Evolutionary conservation across 2,329 filamentous ascomycete genomes (phyloP).

Genomic region (Phialophora macrospora): DNA sequence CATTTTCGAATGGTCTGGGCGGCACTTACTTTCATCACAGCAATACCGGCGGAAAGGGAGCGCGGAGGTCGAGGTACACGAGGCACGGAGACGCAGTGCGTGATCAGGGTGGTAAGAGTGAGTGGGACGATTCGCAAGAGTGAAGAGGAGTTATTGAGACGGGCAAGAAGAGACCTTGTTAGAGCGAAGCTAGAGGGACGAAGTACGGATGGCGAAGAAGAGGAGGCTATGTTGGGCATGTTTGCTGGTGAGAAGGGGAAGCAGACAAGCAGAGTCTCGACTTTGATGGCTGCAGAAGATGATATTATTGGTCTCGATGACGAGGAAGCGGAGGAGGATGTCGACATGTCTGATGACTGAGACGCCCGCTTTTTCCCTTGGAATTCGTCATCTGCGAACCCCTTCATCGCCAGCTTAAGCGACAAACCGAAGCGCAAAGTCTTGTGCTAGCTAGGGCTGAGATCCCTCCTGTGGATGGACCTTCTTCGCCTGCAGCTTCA

Average conservation of each 20-base stretch:
- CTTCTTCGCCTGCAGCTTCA: not conserved
- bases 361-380: not conserved
- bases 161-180: slow-evolving; percentile 73
- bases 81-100: slow-evolving; percentile 55
- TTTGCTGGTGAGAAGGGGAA: slow-evolving; percentile 11
- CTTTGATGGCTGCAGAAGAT: slow-evolving; percentile 9
- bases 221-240: slow-evolving; percentile 6
- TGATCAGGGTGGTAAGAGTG: slow-evolving; percentile 82
- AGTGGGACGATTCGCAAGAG: slow-evolving; percentile 92
- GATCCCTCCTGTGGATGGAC: not conserved
- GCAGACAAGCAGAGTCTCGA: not conserved
- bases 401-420: not conserved
- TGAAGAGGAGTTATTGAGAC: slow-evolving; percentile 84
- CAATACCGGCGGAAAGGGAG: slow-evolving; percentile 56
- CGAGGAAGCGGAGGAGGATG: slow-evolving; percentile 25
- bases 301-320: slow-evolving; percentile 23
- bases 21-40: slow-evolving; percentile 78
- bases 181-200: slow-evolving; percentile 36
- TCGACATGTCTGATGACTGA: slow-evolving; percentile 22
- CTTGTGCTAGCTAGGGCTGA: not conserved
- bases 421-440: not conserved
- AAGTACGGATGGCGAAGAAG: slow-evolving; percentile 5
- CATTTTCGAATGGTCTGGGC: slow-evolving; percentile 91
- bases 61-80: slow-evolving; percentile 3
- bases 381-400: not conserved